Conservation (phyloP, 164 flowering plant species). For the Amborella trichopoda region DNA sequence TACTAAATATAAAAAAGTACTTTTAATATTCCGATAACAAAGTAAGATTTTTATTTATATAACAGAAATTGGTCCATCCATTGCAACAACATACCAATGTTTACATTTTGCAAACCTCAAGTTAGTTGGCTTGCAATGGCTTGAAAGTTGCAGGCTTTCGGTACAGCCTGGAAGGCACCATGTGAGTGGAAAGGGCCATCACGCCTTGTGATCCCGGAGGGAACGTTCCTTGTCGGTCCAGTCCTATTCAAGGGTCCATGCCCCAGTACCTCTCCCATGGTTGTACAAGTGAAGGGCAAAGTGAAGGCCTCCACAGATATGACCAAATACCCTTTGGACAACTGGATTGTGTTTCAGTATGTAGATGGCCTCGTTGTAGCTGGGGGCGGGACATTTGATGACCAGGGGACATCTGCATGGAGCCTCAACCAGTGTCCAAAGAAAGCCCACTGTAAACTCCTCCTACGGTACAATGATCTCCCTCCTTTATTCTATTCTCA, state of each 20-base stretch:
- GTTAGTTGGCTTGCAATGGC: no score
- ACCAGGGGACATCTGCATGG: constrained; percentile 30
- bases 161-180: constrained; percentile 24
- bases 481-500: no score
- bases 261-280: constrained; percentile 5
- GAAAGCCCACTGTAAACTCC: constrained; percentile 8
- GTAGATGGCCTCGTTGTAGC: constrained; percentile 14
- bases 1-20: no score
- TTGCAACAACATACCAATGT: no score
- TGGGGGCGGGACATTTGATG: constrained; percentile 34
- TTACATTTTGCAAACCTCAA: no score
- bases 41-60: no score
- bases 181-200: constrained; percentile 12
- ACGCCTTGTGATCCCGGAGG: constrained; percentile 19
- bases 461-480: constrained; percentile 32
- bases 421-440: constrained; percentile 9
- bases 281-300: constrained; percentile 10
- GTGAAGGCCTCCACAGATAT: constrained; percentile 14
- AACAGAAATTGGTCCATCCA: no score
- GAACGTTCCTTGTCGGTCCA: constrained; percentile 13
- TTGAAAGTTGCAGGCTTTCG: constrained; percentile 19
- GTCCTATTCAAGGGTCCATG: constrained; percentile 23
- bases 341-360: constrained; percentile 25
- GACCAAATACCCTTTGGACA: neutral
- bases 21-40: no score